Percentiles rank a stretch among this genome's conserved stretches.
Evolutionary conservation across 1,284 basidiomycete genomes (phyloP).

Genomic region (Cutaneotrichosporon sp.): DNA sequence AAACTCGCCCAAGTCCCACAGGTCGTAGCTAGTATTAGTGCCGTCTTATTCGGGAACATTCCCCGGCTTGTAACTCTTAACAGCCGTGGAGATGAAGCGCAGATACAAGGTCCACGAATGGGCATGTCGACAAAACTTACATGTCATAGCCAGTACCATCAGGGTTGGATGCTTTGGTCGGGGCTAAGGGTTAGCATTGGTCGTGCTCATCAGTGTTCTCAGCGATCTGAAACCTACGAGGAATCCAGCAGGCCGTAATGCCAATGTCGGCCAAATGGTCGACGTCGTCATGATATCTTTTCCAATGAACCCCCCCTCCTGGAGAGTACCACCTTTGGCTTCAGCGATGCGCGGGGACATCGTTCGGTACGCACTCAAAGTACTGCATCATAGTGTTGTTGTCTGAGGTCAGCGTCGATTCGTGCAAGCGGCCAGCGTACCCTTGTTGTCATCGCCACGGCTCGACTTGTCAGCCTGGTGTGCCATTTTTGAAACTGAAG

Average conservation of each 20-base stretch:
- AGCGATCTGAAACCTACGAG: too few species aligned
- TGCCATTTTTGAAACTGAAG: conserved; percentile 3
- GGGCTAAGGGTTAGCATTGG: conserved; percentile 24
- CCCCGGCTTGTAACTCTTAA: too few species aligned
- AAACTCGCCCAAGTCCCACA: conserved; percentile 93
- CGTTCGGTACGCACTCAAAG: conserved; percentile 32
- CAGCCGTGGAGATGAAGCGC: too few species aligned
- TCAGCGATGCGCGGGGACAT: neutral
- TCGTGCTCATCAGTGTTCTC: conserved; percentile 16
- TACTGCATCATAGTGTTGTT: conserved; percentile 47
- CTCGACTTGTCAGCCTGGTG: conserved; percentile 7
- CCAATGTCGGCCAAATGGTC: conserved; percentile 68
- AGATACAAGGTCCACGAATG: neutral
- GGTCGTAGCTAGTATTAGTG: conserved; percentile 49
- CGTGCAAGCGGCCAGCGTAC: neutral
- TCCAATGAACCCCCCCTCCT: conserved; percentile 55
- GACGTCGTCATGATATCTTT: conserved; percentile 66
- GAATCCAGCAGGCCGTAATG: conserved; percentile 70
- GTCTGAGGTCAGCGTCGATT: conserved; percentile 12
- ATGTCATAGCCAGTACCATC: conserved; percentile 47
- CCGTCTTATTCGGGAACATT: too few species aligned
- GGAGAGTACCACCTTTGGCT: conserved; percentile 39
- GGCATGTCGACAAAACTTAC: conserved; percentile 21
- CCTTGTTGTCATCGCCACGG: conserved; percentile 9
- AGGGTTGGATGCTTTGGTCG: conserved; percentile 42